Evolutionary conservation across 1,139 yeast species (phyloP).

Genomic region (Candida anutae): DNA sequence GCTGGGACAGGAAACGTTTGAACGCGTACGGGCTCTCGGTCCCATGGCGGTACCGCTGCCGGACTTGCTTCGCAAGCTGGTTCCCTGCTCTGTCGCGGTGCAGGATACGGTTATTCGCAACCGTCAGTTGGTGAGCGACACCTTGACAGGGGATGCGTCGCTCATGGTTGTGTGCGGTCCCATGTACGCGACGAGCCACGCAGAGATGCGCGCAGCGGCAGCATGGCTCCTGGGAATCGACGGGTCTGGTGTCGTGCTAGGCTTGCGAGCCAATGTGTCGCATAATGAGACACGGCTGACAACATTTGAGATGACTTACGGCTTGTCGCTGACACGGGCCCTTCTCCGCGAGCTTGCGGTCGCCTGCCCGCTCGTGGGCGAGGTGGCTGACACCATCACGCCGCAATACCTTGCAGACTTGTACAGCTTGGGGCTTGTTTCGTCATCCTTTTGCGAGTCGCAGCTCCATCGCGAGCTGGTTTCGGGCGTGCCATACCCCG

Average conservation of each 20-base stretch:
- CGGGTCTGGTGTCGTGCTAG: not conserved
- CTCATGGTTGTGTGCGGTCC: conserved; percentile 1
- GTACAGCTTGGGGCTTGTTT: conserved; percentile 30
- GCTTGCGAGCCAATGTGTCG: not conserved
- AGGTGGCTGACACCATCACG: conserved; percentile 35
- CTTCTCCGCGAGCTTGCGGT: conserved; percentile 27
- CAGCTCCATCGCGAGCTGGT: conserved; percentile 40
- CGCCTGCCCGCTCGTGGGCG: conserved; percentile 32
- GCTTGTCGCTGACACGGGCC: conserved; percentile 33
- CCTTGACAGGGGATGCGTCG: no score
- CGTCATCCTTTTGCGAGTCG: conserved; percentile 30
- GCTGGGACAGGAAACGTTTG: no score
- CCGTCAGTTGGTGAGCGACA: no score
- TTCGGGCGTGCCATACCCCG: conserved; percentile 38
- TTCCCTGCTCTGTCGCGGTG: no score
- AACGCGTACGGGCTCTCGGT: no score
- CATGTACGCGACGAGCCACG: not conserved
- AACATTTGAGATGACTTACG: conserved; percentile 30
- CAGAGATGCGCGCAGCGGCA: not conserved
- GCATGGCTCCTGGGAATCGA: not conserved
- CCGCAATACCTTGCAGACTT: conserved; percentile 42
- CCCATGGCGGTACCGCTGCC: no score
- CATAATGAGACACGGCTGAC: no score
- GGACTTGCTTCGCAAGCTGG: no score
- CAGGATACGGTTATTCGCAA: no score